Conservation (phyloP, 164 flowering plant genomes). For the Hamamelis virginiana region DNA sequence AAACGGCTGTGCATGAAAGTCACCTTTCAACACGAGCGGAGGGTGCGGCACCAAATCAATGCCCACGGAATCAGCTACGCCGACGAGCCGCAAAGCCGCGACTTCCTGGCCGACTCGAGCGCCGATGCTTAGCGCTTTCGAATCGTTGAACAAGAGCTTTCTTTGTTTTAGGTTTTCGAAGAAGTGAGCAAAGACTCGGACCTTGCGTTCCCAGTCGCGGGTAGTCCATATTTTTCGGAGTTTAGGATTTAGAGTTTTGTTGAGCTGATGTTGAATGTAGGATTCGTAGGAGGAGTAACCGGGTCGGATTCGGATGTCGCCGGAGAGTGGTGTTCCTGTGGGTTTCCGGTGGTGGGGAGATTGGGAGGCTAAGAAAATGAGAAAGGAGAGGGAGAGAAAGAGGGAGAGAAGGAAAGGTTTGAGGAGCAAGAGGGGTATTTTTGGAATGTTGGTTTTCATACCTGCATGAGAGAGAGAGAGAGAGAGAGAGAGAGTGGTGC, state of each 20-base stretch:
- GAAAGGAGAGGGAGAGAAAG: conserved; percentile 30
- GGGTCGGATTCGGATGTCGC: conserved; percentile 57
- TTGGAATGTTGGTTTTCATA: conserved; percentile 20
- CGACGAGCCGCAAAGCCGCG: conserved; percentile 60
- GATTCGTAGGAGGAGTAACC: conserved; percentile 61
- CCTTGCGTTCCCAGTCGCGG: conserved; percentile 77
- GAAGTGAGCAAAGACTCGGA: conserved; percentile 54
- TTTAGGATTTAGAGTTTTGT: conserved; percentile 77
- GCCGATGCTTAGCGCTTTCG: conserved; percentile 69
- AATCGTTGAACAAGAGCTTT: conserved; percentile 40
- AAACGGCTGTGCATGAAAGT: conserved; percentile 81
- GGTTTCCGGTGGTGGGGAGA: conserved; percentile 22
- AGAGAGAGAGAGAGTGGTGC: too few relatives aligned
- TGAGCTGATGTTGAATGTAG: conserved; percentile 67
- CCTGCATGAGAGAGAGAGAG: conserved; percentile 7
- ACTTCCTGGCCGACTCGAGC: conserved; percentile 89
- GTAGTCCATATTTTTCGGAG: conserved; percentile 69
- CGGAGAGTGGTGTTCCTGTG: conserved; percentile 18
- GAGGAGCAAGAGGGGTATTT: conserved; percentile 23
- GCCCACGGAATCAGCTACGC: conserved; percentile 69
- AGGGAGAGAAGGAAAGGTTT: conserved; percentile 24
- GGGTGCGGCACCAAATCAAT: conserved; percentile 74
- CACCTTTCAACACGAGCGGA: conserved; percentile 71
- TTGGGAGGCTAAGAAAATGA: conserved; percentile 20
- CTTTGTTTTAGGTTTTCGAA: conserved; percentile 41